Base-by-base conservation (phyloP, 495 filamentous ascomycete genomes). In the Lentithecium fluviatile region DNA sequence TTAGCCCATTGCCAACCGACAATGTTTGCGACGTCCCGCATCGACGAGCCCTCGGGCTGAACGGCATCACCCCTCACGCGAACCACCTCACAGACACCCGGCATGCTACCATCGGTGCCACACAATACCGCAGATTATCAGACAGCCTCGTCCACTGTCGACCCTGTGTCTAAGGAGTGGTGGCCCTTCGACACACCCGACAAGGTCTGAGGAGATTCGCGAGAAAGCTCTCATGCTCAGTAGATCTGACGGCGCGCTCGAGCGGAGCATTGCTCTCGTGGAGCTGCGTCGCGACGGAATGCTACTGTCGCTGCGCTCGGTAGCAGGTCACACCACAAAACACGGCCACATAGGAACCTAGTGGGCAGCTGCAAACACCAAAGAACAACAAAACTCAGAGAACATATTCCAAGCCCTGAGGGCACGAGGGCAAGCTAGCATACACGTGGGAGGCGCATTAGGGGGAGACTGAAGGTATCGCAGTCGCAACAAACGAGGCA, bases 251-350 rank as follows among this genome's bases (percentile, higher is more conserved):
- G 25, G 21, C 48, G 15, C 48, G 48, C 15, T 17, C 2, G 20
- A 51, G 48, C 48, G 26, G 48, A 51, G 48, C 48, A 51, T 34
- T 34, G 48, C 15, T 51, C 48, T 51, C 26, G 26, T 51, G 26
- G 24, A 51, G 26, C 15, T 51, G 13, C 48, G 24, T 51, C 26
- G 25, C 20, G 15, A 51, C 48, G 48, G 37, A 51, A 51, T 51
- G 48, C 48, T 34, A 29, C 48, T 51, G 48, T 17, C 6, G 26
- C 48, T 51, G 26, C 48, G 24, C 15, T 51, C 26, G 26, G 26
- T 29, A 19, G 48, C 48, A 51, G 48, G 48, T 51, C 26, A 51
- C 48, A 51, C 21, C 15, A 49, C 19, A 49, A 49, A 49, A 49
- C n/a, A n/a, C n/a, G n/a, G n/a, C n/a, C n/a, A n/a, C n/a, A n/a